A percentile compares a stretch with the other conserved stretches of the same genome.
Conservation (phyloP, 345 rosid species). For the Erucastrum elatum region DNA sequence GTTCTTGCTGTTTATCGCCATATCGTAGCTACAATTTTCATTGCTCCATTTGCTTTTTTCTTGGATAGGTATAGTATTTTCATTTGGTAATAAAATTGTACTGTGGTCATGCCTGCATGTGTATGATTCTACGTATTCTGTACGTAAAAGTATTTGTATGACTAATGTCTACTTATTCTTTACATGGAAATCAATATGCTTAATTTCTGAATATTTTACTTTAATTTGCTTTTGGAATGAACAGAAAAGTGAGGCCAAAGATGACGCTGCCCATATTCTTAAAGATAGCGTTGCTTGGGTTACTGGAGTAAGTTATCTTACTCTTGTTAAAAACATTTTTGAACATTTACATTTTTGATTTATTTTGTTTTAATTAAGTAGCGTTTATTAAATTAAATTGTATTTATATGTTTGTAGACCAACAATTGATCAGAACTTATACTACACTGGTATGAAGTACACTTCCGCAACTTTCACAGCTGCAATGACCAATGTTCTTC, state of each 20-base stretch:
- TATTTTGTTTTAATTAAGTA: not conserved
- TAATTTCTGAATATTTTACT: not conserved
- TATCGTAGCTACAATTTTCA: conserved; percentile 52
- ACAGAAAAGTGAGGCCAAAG: conserved; percentile 80
- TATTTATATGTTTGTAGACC: conserved; percentile 36
- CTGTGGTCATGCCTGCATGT: conserved; percentile 23
- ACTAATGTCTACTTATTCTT: not conserved
- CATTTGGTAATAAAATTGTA: conserved; percentile 1
- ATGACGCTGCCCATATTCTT: conserved; percentile 64
- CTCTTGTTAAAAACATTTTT: no score
- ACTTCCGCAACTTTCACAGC: conserved; percentile 83
- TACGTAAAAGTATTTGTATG: not conserved
- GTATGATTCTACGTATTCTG: not conserved
- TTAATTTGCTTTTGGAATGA: conserved; percentile 8
- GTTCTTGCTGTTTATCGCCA: conserved; percentile 75
- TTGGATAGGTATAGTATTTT: conserved; percentile 55
- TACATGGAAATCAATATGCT: not conserved
- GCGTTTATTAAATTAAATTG: not conserved
- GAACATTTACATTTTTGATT: not conserved
- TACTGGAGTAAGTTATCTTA: conserved; percentile 61
- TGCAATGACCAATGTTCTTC: conserved; percentile 77
- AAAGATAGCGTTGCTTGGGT: conserved; percentile 65
- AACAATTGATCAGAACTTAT: conserved; percentile 46
- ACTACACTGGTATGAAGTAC: conserved; percentile 78
- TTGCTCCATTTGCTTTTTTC: conserved; percentile 75